These are phyloP conservation scores for Plasmodium berghei DNA, from an alignment of 169 alveolate species.

Conservation along the genomic window DNA sequence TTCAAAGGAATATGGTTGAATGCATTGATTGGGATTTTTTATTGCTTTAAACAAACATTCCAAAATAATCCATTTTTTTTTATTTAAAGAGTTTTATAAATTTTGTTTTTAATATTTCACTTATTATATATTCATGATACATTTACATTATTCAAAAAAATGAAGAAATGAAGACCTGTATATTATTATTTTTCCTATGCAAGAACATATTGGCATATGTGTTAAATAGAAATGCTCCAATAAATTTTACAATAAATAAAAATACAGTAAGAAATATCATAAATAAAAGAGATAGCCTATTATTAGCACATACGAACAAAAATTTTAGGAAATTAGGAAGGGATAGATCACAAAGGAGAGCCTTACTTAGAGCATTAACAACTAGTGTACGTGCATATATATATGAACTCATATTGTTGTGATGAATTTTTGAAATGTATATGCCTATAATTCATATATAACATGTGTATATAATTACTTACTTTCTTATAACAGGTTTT, in stretches of 20 bases:
- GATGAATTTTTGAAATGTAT: background rate
- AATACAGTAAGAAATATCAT: constrained; percentile 7
- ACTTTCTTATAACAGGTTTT: constrained; percentile 16
- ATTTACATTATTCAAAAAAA: background rate
- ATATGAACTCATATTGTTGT: background rate
- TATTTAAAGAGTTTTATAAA: too few relatives aligned
- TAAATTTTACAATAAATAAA: constrained; percentile 21
- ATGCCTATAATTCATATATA: background rate
- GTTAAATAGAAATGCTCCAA: constrained; percentile 27
- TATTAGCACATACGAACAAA: constrained; percentile 60
- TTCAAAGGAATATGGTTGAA: too few relatives aligned
- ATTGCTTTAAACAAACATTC: too few relatives aligned
- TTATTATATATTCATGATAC: too few relatives aligned
- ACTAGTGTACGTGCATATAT: constrained; percentile 62
- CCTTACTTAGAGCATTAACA: constrained; percentile 85
- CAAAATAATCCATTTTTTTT: too few relatives aligned
- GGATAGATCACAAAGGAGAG: constrained; percentile 82
- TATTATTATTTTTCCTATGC: constrained; percentile 40
- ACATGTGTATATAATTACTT: background rate
- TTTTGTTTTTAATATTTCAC: too few relatives aligned
- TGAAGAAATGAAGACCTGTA: constrained; percentile 66
- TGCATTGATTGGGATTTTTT: too few relatives aligned
- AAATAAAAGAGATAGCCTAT: constrained; percentile 33
- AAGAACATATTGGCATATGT: constrained; percentile 41
- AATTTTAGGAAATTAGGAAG: constrained; percentile 80